These are phyloP conservation scores for Margaritispora aquatica DNA, from an alignment of 495 filamentous ascomycete genomes.

Conservation along the genomic window DNA sequence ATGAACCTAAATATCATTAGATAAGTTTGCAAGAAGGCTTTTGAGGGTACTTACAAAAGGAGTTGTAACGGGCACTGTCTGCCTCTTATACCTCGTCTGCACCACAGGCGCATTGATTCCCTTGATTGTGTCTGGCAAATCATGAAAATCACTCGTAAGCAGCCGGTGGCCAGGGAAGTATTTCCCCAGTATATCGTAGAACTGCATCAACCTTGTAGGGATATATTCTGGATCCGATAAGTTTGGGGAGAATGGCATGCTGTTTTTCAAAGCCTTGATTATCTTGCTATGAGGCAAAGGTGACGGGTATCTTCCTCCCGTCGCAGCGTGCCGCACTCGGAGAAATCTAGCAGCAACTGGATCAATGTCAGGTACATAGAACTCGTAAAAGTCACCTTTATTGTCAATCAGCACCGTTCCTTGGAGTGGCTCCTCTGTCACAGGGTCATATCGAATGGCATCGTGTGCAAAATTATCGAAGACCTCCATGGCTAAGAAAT, in stretches of 20 bases:
- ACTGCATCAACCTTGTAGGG: constrained; percentile 89
- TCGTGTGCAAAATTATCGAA: constrained; percentile 99
- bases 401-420: constrained; percentile 79
- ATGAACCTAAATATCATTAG: constrained; percentile 56
- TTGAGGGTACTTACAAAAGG: constrained; percentile 86
- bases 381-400: constrained; percentile 89
- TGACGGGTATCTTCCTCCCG: constrained; percentile 37
- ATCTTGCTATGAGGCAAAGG: constrained; percentile 48
- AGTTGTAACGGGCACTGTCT: constrained; percentile 82
- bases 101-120: constrained; percentile 92
- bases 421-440: constrained; percentile 72
- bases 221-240: constrained; percentile 83
- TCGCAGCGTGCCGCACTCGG: constrained; percentile 61
- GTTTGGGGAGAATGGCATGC: constrained; percentile 64
- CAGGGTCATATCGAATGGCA: constrained; percentile 75
- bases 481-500: constrained; percentile 97
- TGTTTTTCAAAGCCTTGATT: constrained; percentile 49
- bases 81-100: constrained; percentile 82
- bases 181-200: constrained; percentile 81
- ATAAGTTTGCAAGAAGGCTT: neutral
- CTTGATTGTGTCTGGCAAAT: constrained; percentile 69
- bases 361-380: constrained; percentile 73
- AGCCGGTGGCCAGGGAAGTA: constrained; percentile 88
- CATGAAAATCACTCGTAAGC: constrained; percentile 85
- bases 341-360: constrained; percentile 79